Evolutionary conservation across 1,139 yeast genomes (phyloP), one percentile per base, ranked within the genome.

Genomic region (Geotrichum aggregatum): DNA sequence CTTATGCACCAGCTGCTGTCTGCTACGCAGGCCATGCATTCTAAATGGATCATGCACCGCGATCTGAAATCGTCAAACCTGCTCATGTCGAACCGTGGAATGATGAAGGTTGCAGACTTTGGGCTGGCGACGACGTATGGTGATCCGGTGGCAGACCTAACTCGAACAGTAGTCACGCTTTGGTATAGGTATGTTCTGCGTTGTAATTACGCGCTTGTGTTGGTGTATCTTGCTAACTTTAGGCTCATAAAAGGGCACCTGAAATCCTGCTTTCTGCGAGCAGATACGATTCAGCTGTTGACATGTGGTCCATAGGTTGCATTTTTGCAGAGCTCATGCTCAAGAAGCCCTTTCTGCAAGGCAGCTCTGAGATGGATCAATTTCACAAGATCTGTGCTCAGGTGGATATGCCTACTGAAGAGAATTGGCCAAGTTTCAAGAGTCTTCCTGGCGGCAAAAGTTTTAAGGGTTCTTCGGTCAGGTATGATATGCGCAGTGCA

Each of bases 251-350:
- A n/a, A 84, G 88, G 60, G 86, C 97, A 0, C 95, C 97, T 0
- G 98, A 92, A 63, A 71, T 87, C 47, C 71, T 92, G 47, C 78
- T 88, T 0, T 54, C 94, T 0, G 71, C 79, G 14, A 63, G 75
- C 7, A 44, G 34, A 4, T 92, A 92, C 66, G 70, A 78, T 1
- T 67, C 65, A 40, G 82, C 77, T 42, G 73, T 91, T 3, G 98
- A 92, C 64, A 74, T 88, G 28, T 92, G 98, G 98, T 73, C 87
- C 0, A 64, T 84, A 18, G 95, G 92, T 1, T 77, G 92, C 7
- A 60, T 87, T 1, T 64, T 84, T 54, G 79, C 87, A n/a, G 72
- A 79, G 50, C 64, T 89, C 49, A 79, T 63, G 35, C 34, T 16
- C 61, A 63, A 79, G 44, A 74, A 75, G 59, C 82, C 82, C 1